Evolutionary conservation across 1,284 basidiomycete genomes (phyloP).

Genomic region (Pulveroboletus sp.): DNA sequence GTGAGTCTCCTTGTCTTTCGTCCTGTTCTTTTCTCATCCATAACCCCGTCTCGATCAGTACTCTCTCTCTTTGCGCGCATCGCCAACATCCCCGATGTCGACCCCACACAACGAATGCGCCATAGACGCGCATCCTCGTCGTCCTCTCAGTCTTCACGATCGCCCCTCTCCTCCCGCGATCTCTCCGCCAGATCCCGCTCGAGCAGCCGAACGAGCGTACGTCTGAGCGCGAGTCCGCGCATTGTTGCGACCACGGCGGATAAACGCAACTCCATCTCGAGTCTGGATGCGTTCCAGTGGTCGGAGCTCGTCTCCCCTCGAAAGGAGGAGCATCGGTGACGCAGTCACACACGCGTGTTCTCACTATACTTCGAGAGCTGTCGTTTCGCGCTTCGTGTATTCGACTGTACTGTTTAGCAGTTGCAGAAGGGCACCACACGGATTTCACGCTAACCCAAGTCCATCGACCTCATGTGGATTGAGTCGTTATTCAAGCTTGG

Average conservation of each 20-base stretch:
- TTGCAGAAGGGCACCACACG: not conserved
- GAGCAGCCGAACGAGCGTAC: slow-evolving; percentile 54
- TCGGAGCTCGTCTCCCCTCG: slow-evolving; percentile 35
- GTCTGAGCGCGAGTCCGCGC: slow-evolving; percentile 43
- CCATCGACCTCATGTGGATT: slow-evolving; percentile 1
- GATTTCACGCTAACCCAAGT: not conserved
- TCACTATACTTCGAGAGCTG: not conserved
- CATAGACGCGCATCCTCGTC: slow-evolving; percentile 72
- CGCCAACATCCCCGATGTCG: slow-evolving; percentile 68
- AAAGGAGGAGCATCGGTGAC: slow-evolving; percentile 32
- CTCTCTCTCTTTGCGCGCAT: slow-evolving; percentile 72
- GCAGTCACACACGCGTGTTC: not conserved
- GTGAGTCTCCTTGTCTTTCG: slow-evolving; percentile 42
- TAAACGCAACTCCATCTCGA: slow-evolving; percentile 35
- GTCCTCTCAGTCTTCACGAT: slow-evolving; percentile 53
- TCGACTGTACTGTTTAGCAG: slow-evolving; percentile 10
- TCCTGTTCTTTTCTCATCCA: not conserved
- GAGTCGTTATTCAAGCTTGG: slow-evolving; percentile 3
- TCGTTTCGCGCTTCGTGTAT: slow-evolving; percentile 39
- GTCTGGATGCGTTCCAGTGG: slow-evolving; percentile 36
- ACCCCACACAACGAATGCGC: slow-evolving; percentile 71
- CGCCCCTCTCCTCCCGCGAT: slow-evolving; percentile 29
- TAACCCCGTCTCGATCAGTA: slow-evolving; percentile 44
- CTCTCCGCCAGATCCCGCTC: slow-evolving; percentile 40
- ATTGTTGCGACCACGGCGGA: slow-evolving; percentile 37